These are phyloP conservation scores for Gnaphalium uliginosum DNA, from an alignment of 129 eudicot species.

Conservation along the genomic window DNA sequence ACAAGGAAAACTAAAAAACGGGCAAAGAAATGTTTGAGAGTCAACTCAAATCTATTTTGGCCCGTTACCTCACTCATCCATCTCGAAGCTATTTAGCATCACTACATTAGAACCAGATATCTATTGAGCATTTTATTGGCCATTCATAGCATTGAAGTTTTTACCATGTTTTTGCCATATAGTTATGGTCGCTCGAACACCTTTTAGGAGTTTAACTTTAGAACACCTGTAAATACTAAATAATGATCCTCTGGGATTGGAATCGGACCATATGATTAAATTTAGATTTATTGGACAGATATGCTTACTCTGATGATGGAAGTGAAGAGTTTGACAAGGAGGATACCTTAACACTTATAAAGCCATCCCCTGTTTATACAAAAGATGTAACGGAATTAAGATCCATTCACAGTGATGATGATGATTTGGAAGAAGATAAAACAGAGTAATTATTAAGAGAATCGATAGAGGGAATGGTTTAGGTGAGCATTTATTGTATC, in stretches of 20 bases:
- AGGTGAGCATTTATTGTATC: constrained; percentile 21
- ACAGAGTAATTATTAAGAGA: constrained; percentile 44
- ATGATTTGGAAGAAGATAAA: constrained; percentile 76
- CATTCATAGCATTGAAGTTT: not conserved
- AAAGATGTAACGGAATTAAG: constrained; percentile 45
- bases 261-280: not conserved
- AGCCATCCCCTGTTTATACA: constrained; percentile 67
- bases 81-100: not conserved
- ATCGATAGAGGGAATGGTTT: not conserved
- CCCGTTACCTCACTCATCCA: not conserved
- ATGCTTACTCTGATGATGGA: constrained; percentile 88
- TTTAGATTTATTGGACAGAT: constrained; percentile 44
- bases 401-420: constrained; percentile 42
- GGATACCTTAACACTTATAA: constrained; percentile 75
- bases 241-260: not conserved
- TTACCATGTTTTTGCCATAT: constrained; percentile 4
- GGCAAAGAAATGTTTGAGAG: not conserved
- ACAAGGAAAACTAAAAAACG: not conserved
- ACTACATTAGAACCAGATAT: not conserved
- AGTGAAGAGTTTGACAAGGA: constrained; percentile 94
- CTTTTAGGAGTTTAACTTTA: not conserved
- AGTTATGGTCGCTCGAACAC: not conserved
- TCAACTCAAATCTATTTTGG: not conserved
- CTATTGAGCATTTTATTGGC: not conserved
- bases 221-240: not conserved